These are phyloP conservation scores for Eutrema japonicum DNA, from an alignment of 345 rosid genomes.

Conservation along the genomic window DNA sequence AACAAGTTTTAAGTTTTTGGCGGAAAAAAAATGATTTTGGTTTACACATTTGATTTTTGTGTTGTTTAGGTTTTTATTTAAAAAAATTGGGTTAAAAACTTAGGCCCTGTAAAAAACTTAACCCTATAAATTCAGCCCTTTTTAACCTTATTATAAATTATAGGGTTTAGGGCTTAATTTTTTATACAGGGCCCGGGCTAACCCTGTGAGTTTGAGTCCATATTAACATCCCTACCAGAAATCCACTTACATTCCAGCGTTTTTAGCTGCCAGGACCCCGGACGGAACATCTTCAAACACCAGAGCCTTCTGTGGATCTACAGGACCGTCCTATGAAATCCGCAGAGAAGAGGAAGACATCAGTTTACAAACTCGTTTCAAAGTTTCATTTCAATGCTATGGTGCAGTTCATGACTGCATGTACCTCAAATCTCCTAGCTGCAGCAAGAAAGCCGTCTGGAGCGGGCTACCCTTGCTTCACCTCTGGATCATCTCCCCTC, in stretches of 20 bases:
- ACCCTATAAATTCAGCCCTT: too few species aligned
- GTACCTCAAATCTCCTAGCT: conserved; percentile 90
- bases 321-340: conserved; percentile 59
- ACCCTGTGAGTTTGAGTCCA: too few species aligned
- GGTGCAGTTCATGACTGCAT: not conserved
- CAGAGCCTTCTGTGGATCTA: conserved; percentile 58
- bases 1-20: too few species aligned
- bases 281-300: conserved; percentile 98
- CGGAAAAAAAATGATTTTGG: too few species aligned
- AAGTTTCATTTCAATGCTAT: not conserved
- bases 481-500: conserved; percentile 93
- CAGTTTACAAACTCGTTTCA: not conserved
- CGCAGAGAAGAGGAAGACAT: conserved; percentile 27
- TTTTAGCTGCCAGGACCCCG: conserved; percentile 89
- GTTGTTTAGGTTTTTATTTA: too few species aligned
- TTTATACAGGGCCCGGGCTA: too few species aligned
- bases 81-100: too few species aligned
- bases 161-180: too few species aligned
- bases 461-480: conserved; percentile 89
- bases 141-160: too few species aligned
- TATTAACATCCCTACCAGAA: too few species aligned
- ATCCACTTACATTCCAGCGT: conserved; percentile 86
- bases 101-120: too few species aligned
- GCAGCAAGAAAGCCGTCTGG: conserved; percentile 92
- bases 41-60: too few species aligned